A percentile compares a stretch with the other conserved stretches of the same genome.
Conservation (phyloP, 2,329 filamentous ascomycete genomes). For the Pseudocercospora musae region DNA sequence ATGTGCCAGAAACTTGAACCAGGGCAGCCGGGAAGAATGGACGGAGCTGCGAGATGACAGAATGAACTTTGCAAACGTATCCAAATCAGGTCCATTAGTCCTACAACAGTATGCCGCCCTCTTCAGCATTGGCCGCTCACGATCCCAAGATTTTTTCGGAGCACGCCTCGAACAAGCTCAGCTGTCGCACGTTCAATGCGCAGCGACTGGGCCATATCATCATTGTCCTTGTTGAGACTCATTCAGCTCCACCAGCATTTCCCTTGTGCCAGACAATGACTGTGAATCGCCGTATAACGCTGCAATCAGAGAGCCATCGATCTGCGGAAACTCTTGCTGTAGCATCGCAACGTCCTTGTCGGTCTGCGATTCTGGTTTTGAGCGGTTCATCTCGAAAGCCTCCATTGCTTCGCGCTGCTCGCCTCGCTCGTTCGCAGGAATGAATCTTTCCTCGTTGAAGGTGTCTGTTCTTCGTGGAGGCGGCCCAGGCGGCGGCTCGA, state of each 20-base stretch:
- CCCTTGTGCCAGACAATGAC: constrained; percentile 42
- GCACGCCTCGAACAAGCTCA: neutral
- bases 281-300: constrained; percentile 46
- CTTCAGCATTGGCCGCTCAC: neutral
- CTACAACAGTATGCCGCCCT: neutral
- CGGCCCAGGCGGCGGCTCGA: constrained; percentile 15
- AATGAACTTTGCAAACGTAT: neutral
- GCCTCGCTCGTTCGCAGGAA: constrained; percentile 39
- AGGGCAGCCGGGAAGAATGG: no score
- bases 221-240: neutral
- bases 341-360: constrained; percentile 43
- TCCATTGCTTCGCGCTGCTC: constrained; percentile 41
- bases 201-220: neutral
- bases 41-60: neutral
- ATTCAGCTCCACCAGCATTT: constrained; percentile 43
- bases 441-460: constrained; percentile 37
- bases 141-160: neutral
- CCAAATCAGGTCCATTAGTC: neutral
- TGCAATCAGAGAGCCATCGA: constrained; percentile 45
- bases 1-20: no score
- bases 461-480: constrained; percentile 25
- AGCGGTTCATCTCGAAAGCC: constrained; percentile 44
- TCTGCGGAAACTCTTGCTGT: constrained; percentile 43
- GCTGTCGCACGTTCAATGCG: neutral
- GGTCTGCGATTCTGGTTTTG: constrained; percentile 35